Evolutionary conservation across 1,139 yeast species (phyloP).

Genomic region (Zygosaccharomyces pseudobailii): DNA sequence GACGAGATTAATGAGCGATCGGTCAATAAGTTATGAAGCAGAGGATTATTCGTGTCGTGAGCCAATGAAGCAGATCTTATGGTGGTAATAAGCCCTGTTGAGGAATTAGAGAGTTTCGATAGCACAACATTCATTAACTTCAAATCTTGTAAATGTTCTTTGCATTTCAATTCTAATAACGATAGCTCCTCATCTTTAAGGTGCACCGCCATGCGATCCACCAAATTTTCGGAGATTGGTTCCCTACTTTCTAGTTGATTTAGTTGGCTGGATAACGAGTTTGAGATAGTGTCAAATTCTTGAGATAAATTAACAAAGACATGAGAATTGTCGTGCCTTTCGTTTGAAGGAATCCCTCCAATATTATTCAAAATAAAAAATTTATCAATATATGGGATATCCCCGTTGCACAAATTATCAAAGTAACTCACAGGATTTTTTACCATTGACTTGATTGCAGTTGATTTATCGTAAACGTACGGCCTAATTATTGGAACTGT

Average conservation of each 20-base stretch:
- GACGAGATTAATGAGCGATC: slow-evolving; percentile 92
- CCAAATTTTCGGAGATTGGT: slow-evolving; percentile 16
- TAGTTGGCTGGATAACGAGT: slow-evolving; percentile 12
- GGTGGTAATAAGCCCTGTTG: slow-evolving; percentile 40
- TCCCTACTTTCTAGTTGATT: slow-evolving; percentile 12
- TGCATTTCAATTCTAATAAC: slow-evolving; percentile 13
- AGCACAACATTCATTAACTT: slow-evolving; percentile 34
- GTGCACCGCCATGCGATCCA: slow-evolving; percentile 21
- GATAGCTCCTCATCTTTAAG: slow-evolving; percentile 41
- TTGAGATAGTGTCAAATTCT: slow-evolving; percentile 59
- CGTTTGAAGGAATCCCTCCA: slow-evolving; percentile 90
- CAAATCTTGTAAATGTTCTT: slow-evolving; percentile 34
- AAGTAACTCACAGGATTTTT: slow-evolving; percentile 21
- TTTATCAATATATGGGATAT: slow-evolving; percentile 65
- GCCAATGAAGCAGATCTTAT: slow-evolving; percentile 26
- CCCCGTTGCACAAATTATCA: slow-evolving; percentile 19
- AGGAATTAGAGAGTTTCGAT: slow-evolving; percentile 36
- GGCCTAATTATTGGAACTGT: slow-evolving; percentile 31
- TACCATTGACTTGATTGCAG: slow-evolving; percentile 19
- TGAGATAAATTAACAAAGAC: slow-evolving; percentile 82
- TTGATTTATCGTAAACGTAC: slow-evolving; percentile 21
- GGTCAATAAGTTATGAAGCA: slow-evolving; percentile 81
- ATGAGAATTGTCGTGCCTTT: slow-evolving; percentile 77
- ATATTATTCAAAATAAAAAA: slow-evolving; percentile 68
- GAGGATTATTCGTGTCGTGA: slow-evolving; percentile 53